Evolutionary conservation across 164 flowering plant genomes (phyloP).

Genomic region (Buxus sempervirens): DNA sequence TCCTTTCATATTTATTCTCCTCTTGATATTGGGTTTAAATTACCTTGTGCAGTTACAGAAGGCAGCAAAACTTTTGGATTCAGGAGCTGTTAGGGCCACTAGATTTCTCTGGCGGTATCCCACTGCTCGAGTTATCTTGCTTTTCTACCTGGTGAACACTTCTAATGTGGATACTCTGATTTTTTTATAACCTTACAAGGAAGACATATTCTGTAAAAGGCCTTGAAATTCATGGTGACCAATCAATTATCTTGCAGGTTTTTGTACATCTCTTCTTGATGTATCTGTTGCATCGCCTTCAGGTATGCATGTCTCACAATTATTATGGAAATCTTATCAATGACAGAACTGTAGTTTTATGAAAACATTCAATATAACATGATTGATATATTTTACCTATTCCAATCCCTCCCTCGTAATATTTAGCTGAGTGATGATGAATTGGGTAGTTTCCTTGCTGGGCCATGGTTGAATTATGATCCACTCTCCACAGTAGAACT

Average conservation of each 20-base stretch:
- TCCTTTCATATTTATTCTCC: background rate
- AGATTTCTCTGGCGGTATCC: constrained; percentile 98
- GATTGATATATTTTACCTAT: background rate
- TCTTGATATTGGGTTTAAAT: constrained; percentile 4
- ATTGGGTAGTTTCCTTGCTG: background rate
- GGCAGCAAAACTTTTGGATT: constrained; percentile 87
- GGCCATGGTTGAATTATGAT: background rate
- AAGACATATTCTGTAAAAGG: background rate
- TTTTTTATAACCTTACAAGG: background rate
- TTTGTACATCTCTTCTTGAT: constrained; percentile 96
- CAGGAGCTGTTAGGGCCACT: constrained; percentile 94
- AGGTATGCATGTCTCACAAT: constrained; percentile 44
- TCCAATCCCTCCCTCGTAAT: too few species aligned
- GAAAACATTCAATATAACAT: background rate
- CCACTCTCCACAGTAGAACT: background rate
- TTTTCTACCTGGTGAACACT: constrained; percentile 70
- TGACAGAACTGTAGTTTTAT: background rate
- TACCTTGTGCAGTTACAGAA: constrained; percentile 68
- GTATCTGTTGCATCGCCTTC: constrained; percentile 95
- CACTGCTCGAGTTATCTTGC: constrained; percentile 71
- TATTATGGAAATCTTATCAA: background rate
- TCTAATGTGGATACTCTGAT: background rate
- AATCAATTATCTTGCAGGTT: constrained; percentile 51
- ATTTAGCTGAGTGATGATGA: background rate
- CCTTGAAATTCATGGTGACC: constrained; percentile 7